Percentiles rank a stretch among this genome's conserved stretches.
Conservation (phyloP, 495 filamentous ascomycete genomes). For the Aspergillus diversus region DNA sequence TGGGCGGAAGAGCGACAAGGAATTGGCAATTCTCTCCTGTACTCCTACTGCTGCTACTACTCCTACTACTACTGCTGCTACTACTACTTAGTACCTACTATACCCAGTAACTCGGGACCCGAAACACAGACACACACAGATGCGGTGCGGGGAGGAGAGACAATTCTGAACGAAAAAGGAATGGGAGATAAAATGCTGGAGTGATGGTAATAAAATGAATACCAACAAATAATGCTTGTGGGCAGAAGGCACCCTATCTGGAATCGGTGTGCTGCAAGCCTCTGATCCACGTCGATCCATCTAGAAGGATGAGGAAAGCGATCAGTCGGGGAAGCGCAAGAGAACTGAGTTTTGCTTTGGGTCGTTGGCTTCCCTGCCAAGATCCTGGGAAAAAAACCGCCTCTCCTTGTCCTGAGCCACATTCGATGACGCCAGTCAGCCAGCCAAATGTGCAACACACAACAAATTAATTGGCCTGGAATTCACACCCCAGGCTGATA, state of each 20-base stretch:
- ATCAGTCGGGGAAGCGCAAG: constrained; percentile 4
- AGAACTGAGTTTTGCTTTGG: neutral
- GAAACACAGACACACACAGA: neutral
- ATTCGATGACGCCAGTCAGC: constrained; percentile 14
- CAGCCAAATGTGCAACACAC: constrained; percentile 9
- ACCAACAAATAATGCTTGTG: neutral
- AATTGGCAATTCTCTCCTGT: neutral
- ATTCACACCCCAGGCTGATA: neutral
- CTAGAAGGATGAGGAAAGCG: constrained; percentile 5
- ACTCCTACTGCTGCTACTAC: no score
- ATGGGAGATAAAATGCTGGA: neutral
- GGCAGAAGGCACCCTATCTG: constrained; percentile 1
- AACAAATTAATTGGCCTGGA: neutral
- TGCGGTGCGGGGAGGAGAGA: neutral
- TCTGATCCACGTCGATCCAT: constrained; percentile 17
- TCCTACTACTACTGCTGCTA: no score
- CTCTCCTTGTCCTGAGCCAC: constrained; percentile 8
- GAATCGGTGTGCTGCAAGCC: constrained; percentile 10
- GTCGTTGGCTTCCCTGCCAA: neutral
- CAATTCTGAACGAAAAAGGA: neutral
- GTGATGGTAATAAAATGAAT: neutral
- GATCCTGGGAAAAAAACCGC: neutral
- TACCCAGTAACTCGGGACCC: no score
- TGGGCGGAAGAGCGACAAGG: neutral
- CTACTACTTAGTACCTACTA: no score